phyloP scores from a whole-genome alignment of 805 yeast genomes.

The Spathaspora boniae region DNA sequence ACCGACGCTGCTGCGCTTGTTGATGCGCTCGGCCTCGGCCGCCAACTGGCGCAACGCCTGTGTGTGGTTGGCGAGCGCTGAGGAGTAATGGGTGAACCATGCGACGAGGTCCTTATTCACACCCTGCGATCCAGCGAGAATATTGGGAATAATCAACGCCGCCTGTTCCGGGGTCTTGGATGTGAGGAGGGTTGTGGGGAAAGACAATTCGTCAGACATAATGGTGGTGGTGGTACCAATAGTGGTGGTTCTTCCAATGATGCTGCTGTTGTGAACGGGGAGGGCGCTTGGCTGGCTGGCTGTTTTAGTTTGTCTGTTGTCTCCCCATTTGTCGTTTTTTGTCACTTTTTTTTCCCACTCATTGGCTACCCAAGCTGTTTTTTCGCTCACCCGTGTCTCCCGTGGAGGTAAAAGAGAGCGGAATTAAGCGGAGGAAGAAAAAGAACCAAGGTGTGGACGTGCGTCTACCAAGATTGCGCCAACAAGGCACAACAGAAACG shows the following conservation, averaged over 20 bases:
- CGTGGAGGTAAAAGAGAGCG: too few relatives aligned
- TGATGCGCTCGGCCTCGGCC: conserved; percentile 28
- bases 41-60: conserved; percentile 51
- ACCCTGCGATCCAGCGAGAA: conserved; percentile 25
- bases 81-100: conserved; percentile 29
- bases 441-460: too few relatives aligned
- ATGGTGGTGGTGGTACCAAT: neutral
- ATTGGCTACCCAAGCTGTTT: too few relatives aligned
- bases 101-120: conserved; percentile 27
- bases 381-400: too few relatives aligned
- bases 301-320: neutral
- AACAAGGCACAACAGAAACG: too few relatives aligned
- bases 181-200: conserved; percentile 35
- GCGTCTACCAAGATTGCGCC: too few relatives aligned
- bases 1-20: conserved; percentile 24
- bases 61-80: conserved; percentile 31
- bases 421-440: too few relatives aligned
- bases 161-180: conserved; percentile 41
- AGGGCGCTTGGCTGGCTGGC: neutral
- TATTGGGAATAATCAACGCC: conserved; percentile 35
- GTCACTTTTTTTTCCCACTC: too few relatives aligned
- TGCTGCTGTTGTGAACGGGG: neutral
- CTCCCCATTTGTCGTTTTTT: too few relatives aligned
- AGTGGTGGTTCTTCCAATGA: neutral
- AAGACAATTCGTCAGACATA: conserved; percentile 9